These are phyloP conservation scores for Yamadazyma phyllophila DNA, from an alignment of 805 yeast species.

Conservation along the genomic window DNA sequence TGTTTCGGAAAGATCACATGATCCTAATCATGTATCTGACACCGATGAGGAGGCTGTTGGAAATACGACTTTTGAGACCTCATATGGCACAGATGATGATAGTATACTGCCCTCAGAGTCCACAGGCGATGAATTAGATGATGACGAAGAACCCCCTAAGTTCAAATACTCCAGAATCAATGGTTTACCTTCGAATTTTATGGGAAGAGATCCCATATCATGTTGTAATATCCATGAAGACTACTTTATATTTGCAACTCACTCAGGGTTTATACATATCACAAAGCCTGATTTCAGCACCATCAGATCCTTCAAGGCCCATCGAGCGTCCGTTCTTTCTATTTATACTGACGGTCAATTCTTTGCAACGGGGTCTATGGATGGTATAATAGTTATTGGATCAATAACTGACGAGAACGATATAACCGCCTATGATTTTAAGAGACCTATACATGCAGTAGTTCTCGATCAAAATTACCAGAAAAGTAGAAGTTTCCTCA, in stretches of 20 bases:
- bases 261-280: slow-evolving; percentile 77
- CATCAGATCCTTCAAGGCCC: slow-evolving; percentile 75
- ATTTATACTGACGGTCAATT: slow-evolving; percentile 69
- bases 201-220: slow-evolving; percentile 75
- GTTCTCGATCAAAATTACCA: slow-evolving; percentile 71
- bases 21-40: neutral
- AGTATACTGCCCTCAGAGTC: neutral
- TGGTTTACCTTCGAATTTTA: slow-evolving; percentile 67
- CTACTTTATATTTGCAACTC: slow-evolving; percentile 81
- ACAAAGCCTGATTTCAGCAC: slow-evolving; percentile 57
- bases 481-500: slow-evolving; percentile 61
- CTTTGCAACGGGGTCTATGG: slow-evolving; percentile 89
- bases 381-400: slow-evolving; percentile 87
- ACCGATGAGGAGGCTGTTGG: slow-evolving; percentile 13
- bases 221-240: slow-evolving; percentile 58
- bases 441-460: slow-evolving; percentile 85
- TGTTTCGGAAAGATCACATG: neutral
- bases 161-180: slow-evolving; percentile 72
- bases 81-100: slow-evolving; percentile 12
- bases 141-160: slow-evolving; percentile 63
- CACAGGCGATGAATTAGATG: slow-evolving; percentile 21
- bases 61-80: slow-evolving; percentile 17
- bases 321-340: slow-evolving; percentile 77
- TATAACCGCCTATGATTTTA: slow-evolving; percentile 73
- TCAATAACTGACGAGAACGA: slow-evolving; percentile 61